phyloP scores from a whole-genome alignment of 805 yeast species.

The Myxozyma geophila region DNA sequence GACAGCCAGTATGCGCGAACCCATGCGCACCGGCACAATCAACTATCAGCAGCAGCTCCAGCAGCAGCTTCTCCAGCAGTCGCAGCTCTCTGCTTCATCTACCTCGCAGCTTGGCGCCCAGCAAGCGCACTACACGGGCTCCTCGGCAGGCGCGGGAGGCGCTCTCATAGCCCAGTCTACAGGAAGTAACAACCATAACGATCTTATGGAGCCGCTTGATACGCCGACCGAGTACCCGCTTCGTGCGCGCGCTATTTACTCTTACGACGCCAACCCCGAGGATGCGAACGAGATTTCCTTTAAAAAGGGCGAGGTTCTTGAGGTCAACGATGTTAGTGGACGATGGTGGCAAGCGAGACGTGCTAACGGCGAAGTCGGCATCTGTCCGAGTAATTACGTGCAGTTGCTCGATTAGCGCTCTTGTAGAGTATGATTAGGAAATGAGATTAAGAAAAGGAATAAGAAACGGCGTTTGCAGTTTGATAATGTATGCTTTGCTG shows the following conservation, averaged over 20 bases:
- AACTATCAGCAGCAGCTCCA: conserved; percentile 2
- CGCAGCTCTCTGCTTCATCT: not conserved
- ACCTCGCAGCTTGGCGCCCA: no score
- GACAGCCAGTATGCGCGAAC: conserved; percentile 42
- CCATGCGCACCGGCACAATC: not conserved
- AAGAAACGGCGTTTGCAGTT: not conserved
- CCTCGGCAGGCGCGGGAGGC: not conserved
- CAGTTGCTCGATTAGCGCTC: conserved; percentile 23
- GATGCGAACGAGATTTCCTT: conserved; percentile 93
- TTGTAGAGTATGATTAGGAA: not conserved
- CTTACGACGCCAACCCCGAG: conserved; percentile 86
- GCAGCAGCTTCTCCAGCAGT: conserved; percentile 8
- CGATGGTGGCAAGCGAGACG: conserved; percentile 99
- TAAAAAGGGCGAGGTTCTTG: conserved; percentile 86
- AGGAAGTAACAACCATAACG: conserved; percentile 26
- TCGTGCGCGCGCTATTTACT: conserved; percentile 82
- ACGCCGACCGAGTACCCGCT: conserved; percentile 66
- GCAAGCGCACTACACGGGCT: not conserved
- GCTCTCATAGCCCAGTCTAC: conserved; percentile 9
- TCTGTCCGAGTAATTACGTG: conserved; percentile 93
- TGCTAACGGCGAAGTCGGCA: conserved; percentile 89
- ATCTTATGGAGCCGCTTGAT: conserved; percentile 34
- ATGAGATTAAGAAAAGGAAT: no score
- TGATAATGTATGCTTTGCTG: not conserved
- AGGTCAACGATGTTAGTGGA: conserved; percentile 89